Conservation (phyloP, 176 grass and related monocot genomes). For the Ampelocalamus luodianensis region DNA sequence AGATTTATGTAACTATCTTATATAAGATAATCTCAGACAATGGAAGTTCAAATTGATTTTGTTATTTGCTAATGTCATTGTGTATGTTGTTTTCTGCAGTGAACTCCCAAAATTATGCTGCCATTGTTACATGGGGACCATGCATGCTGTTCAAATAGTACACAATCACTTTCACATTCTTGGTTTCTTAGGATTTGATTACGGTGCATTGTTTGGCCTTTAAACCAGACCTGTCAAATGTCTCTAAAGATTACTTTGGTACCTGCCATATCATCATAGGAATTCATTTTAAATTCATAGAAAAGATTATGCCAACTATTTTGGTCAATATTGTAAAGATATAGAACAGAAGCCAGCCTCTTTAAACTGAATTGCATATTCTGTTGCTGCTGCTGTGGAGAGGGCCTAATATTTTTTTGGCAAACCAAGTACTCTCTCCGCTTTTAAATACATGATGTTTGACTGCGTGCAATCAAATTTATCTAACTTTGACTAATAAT, state of each 20-base stretch:
- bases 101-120: background rate
- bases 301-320: background rate
- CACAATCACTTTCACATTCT: background rate
- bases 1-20: too few species aligned
- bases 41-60: too few species aligned
- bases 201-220: background rate
- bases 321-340: background rate
- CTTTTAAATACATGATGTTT: too few species aligned
- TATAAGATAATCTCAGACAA: too few species aligned
- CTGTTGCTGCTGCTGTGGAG: background rate
- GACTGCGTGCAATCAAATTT: too few species aligned
- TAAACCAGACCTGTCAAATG: background rate
- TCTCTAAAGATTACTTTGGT: background rate
- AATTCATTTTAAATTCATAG: background rate
- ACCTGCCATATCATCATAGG: conserved; percentile 11
- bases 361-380: conserved; percentile 4
- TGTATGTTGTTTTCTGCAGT: too few species aligned
- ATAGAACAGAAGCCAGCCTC: background rate
- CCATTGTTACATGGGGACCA: background rate
- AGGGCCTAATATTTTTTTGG: background rate
- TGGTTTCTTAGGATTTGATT: conserved; percentile 12
- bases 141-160: background rate
- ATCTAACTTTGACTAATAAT: too few species aligned
- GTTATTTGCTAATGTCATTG: too few species aligned
- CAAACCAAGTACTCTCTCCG: too few species aligned